These are phyloP conservation scores for Clonostachys rosea DNA, from an alignment of 2,329 filamentous ascomycete genomes.

Conservation along the genomic window DNA sequence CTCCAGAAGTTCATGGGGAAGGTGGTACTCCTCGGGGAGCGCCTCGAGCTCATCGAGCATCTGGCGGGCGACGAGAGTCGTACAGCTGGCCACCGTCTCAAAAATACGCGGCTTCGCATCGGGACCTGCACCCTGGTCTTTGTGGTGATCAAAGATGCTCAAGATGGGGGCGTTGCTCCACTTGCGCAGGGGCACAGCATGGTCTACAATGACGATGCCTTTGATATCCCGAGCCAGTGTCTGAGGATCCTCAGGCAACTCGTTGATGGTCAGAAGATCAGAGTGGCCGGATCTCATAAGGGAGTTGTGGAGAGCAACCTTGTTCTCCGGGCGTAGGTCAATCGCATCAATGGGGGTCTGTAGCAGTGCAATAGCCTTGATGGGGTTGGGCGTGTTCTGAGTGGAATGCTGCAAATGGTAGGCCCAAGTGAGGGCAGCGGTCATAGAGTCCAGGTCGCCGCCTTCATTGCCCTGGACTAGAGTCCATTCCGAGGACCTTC, in stretches of 20 bases:
- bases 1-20: constrained; percentile 42
- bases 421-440: constrained; percentile 38
- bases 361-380: constrained; percentile 38
- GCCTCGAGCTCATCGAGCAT: constrained; percentile 38
- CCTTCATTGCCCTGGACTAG: constrained; percentile 34
- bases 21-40: constrained; percentile 34
- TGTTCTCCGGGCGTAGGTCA: constrained; percentile 40
- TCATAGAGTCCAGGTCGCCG: constrained; percentile 3
- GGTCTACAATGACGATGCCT: constrained; percentile 40
- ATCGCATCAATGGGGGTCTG: constrained; percentile 38
- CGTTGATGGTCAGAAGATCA: constrained; percentile 38
- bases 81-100: constrained; percentile 36
- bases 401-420: constrained; percentile 39
- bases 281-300: constrained; percentile 38
- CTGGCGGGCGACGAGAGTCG: constrained; percentile 36
- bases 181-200: constrained; percentile 31
- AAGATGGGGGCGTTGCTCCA: constrained; percentile 36
- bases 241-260: constrained; percentile 38
- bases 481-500: constrained; percentile 32
- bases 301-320: constrained; percentile 34
- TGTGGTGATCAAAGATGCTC: constrained; percentile 40
- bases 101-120: constrained; percentile 36
- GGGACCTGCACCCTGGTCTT: constrained; percentile 30
- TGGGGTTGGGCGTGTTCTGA: constrained; percentile 29
- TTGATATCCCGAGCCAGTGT: constrained; percentile 32